phyloP scores from a whole-genome alignment of 805 yeast species.

The Diddensiella caesifluorescens region DNA sequence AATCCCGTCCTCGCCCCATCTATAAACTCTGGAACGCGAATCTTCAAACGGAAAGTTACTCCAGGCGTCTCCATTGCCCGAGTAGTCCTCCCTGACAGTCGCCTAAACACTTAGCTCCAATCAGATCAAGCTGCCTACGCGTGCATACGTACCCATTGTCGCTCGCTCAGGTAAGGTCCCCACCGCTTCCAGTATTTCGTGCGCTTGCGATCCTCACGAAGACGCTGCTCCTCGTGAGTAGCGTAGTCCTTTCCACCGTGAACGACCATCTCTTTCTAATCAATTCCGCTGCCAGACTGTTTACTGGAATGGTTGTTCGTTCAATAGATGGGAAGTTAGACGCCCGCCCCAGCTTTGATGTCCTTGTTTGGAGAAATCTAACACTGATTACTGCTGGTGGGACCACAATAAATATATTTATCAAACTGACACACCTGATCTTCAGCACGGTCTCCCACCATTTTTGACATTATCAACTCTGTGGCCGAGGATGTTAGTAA shows the following conservation, averaged over 20 bases:
- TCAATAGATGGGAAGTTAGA: no score
- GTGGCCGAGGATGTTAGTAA: no score
- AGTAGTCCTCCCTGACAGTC: slow-evolving; percentile 72
- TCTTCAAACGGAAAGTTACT: slow-evolving; percentile 80
- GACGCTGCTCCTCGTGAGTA: slow-evolving; percentile 38
- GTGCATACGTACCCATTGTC: slow-evolving; percentile 56
- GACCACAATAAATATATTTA: no score
- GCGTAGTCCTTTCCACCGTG: slow-evolving; percentile 6
- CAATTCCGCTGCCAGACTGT: no score
- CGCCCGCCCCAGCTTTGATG: no score
- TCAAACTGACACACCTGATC: no score
- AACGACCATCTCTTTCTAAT: slow-evolving; percentile 5
- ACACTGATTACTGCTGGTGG: no score
- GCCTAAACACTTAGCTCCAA: slow-evolving; percentile 22
- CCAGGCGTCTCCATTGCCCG: slow-evolving; percentile 87
- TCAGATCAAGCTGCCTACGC: not conserved
- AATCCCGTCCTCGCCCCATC: slow-evolving; percentile 96
- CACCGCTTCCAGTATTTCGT: slow-evolving; percentile 71
- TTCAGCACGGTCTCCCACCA: no score
- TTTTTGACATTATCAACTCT: no score
- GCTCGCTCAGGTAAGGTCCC: slow-evolving; percentile 88
- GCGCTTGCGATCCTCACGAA: slow-evolving; percentile 37
- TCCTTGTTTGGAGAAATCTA: no score
- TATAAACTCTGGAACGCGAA: slow-evolving; percentile 69
- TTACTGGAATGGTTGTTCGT: no score